Evolutionary conservation across 2,329 filamentous ascomycete genomes (phyloP), one percentile per base, ranked within the genome.

Genomic region (Colletotrichum ledebouriae): DNA sequence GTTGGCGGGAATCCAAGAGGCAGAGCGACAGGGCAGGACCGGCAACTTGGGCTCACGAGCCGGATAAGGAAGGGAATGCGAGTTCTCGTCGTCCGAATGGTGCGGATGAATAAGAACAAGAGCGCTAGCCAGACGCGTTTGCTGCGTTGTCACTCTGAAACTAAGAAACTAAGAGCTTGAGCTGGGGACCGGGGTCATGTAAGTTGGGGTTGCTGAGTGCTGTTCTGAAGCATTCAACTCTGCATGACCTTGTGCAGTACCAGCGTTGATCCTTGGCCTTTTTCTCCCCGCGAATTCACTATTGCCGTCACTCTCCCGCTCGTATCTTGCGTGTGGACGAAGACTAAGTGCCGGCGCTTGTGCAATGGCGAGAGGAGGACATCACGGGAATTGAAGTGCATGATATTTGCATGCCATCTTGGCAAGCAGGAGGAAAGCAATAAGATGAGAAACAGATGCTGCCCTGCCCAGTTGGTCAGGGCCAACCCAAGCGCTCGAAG

Each of bases 201-300:
- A 25, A 61, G 20, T 49, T 34, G 63, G 49, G 63, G 33, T 22
- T 62, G 4, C n/a, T 17, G 34, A 56, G 58, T 63, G 58, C 58
- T 50, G 63, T 42, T 33, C 52, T 67, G 63, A 34, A 67, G 50
- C 42, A 33, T 34, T 42, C 63, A 42, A 37, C 58, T 62, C 50
- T 56, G 42, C 59, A 55, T 34, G 63, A 15, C 33, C 15, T 22
- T 22, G 22, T 22, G 22, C 22, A 22, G 22, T 22, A 22, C 17
- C 17, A 17, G 17, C 17, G 17, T 17, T 17, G 17, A 34, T 33
- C 17, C 39, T 20, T 17, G n/a, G 17, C 42, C 42, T 15, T 12
- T 42, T 42, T n/a, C 41, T 25, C 41, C 50, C 50, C 52, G 34
- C 33, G 33, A 49, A 49, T 11, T 39, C 17, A 25, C 11, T 13